These are phyloP conservation scores for Bruguiera parviflora DNA, from an alignment of 345 rosid genomes.

Conservation along the genomic window DNA sequence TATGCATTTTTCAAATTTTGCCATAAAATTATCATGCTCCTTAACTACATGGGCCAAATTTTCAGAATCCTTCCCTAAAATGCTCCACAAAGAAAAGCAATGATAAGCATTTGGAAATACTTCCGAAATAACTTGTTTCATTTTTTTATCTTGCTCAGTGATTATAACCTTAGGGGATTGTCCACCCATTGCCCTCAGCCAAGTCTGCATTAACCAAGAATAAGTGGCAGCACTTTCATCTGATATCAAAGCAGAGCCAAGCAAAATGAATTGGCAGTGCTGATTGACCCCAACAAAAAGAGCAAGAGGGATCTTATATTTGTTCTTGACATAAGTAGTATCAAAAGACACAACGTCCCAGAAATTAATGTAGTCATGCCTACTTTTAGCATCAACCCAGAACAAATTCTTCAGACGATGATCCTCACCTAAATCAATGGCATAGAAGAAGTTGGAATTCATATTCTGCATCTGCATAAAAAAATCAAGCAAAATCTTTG, in stretches of 20 bases:
- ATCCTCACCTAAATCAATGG: constrained; percentile 58
- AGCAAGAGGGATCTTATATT: constrained; percentile 63
- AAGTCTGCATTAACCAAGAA: constrained; percentile 64
- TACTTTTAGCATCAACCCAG: constrained; percentile 70
- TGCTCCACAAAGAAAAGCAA: constrained; percentile 55
- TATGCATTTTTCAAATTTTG: constrained; percentile 58
- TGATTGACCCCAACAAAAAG: constrained; percentile 64
- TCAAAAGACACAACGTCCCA: constrained; percentile 63
- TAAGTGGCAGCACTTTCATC: constrained; percentile 54
- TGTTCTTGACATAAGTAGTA: constrained; percentile 50
- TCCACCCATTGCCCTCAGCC: constrained; percentile 68
- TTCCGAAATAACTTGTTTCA: constrained; percentile 41
- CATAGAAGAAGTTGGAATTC: constrained; percentile 65
- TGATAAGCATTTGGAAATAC: constrained; percentile 51
- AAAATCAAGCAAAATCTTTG: constrained; percentile 45
- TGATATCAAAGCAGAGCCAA: constrained; percentile 62
- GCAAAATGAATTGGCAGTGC: constrained; percentile 57
- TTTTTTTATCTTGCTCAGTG: constrained; percentile 46
- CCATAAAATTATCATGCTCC: constrained; percentile 51
- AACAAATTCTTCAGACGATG: constrained; percentile 50
- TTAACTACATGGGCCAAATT: constrained; percentile 49
- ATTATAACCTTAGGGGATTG: constrained; percentile 54
- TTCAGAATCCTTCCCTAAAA: constrained; percentile 54
- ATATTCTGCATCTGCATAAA: constrained; percentile 43
- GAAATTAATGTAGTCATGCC: constrained; percentile 54